Evolutionary conservation across 352 stramenopile genomes (phyloP).

Genomic region (Phytophthora sojae): DNA sequence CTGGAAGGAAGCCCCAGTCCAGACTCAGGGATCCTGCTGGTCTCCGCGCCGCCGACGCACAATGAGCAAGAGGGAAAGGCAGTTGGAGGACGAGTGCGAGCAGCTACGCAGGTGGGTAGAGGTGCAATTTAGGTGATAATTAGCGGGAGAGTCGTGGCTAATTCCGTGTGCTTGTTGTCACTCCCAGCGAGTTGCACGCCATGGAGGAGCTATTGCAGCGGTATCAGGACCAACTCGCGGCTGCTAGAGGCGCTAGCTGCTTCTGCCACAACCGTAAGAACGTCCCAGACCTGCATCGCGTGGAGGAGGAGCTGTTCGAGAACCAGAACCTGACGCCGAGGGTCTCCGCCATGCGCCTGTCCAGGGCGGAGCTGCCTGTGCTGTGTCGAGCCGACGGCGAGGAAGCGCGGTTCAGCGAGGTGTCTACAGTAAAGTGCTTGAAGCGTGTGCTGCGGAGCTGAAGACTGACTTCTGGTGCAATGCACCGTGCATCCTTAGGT

Average conservation of each 20-base stretch:
- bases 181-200: constrained; percentile 57
- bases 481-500: constrained; percentile 35
- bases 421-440: constrained; percentile 6
- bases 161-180: not conserved
- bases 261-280: constrained; percentile 6
- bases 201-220: constrained; percentile 67
- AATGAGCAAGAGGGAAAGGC: constrained; percentile 41
- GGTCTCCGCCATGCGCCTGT: constrained; percentile 30
- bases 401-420: constrained; percentile 50
- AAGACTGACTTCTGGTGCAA: not conserved
- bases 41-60: not conserved
- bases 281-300: constrained; percentile 34
- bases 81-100: constrained; percentile 46
- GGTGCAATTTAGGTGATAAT: not conserved
- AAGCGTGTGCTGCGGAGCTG: not conserved
- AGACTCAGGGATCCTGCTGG: constrained; percentile 6
- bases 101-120: constrained; percentile 40
- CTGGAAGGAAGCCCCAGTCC: not conserved
- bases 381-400: constrained; percentile 42
- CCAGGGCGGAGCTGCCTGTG: constrained; percentile 30
- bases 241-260: not conserved
- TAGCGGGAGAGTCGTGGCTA: not conserved
- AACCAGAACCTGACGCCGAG: constrained; percentile 51
- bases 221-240: constrained; percentile 64
- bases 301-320: constrained; percentile 67